phyloP scores from a whole-genome alignment of 345 rosid species.

The Salix brachista region DNA sequence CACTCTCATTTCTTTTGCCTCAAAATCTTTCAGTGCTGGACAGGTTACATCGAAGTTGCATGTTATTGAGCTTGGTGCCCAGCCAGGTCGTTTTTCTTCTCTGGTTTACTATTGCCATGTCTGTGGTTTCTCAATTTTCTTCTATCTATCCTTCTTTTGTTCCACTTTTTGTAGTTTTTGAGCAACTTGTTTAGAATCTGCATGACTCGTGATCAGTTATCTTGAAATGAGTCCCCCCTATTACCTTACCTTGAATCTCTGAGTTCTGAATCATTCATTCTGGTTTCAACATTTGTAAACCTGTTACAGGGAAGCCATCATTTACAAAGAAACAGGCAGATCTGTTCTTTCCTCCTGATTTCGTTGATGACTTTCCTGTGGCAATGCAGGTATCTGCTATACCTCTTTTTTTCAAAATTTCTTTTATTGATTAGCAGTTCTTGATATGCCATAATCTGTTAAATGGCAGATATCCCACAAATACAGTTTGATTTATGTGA shows the following conservation, averaged over 20 bases:
- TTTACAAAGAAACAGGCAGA: slow-evolving; percentile 96
- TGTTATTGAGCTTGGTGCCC: slow-evolving; percentile 96
- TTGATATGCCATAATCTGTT: not conserved
- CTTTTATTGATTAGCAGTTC: not conserved
- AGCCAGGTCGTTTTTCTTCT: slow-evolving; percentile 56
- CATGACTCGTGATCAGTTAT: not conserved
- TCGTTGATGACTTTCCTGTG: slow-evolving; percentile 97
- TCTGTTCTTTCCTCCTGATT: slow-evolving; percentile 98
- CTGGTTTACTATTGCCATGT: not conserved
- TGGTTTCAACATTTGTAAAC: not conserved
- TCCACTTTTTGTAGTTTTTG: not conserved
- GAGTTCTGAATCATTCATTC: not conserved
- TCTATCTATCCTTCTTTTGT: not conserved
- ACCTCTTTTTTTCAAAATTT: not conserved
- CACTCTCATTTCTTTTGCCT: slow-evolving; percentile 80
- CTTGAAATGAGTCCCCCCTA: not conserved
- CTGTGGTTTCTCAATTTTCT: not conserved
- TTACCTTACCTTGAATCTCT: not conserved
- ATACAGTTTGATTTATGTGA: slow-evolving; percentile 81
- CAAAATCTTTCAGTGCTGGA: slow-evolving; percentile 85
- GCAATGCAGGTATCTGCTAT: slow-evolving; percentile 81
- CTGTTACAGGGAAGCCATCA: slow-evolving; percentile 73
- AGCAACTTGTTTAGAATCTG: not conserved
- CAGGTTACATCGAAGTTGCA: slow-evolving; percentile 90
- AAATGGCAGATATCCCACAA: slow-evolving; percentile 86